Conservation (phyloP, 1,139 yeast species). For the Saccharomycopsis crataegensis region DNA sequence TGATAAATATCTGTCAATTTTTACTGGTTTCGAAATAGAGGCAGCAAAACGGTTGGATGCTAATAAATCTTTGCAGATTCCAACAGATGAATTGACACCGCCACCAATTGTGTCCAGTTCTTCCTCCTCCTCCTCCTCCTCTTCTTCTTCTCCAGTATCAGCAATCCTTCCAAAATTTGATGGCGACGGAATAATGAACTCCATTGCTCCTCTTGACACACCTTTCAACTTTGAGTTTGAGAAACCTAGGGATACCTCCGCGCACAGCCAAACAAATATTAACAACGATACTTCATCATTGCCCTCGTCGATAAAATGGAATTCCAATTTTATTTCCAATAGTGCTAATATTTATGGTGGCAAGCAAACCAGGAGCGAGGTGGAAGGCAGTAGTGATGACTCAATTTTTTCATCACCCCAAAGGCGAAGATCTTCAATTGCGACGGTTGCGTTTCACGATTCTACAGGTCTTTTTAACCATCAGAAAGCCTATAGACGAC, state of each 20-base stretch:
- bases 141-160: too few relatives aligned
- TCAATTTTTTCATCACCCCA: not conserved
- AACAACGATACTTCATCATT: too few relatives aligned
- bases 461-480: too few relatives aligned
- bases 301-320: constrained; percentile 9
- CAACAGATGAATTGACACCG: not conserved
- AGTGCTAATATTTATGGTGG: not conserved
- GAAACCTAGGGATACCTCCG: too few relatives aligned
- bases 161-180: too few relatives aligned
- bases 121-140: not conserved
- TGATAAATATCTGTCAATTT: constrained; percentile 47
- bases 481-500: not conserved
- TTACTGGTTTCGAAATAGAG: constrained; percentile 51
- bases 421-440: constrained; percentile 7
- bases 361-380: too few relatives aligned
- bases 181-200: too few relatives aligned
- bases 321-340: constrained; percentile 8
- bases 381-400: not conserved
- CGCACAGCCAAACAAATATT: too few relatives aligned
- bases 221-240: too few relatives aligned
- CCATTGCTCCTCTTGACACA: too few relatives aligned
- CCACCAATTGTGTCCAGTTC: not conserved
- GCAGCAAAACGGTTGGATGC: constrained; percentile 43
- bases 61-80: not conserved
- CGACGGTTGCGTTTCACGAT: constrained; percentile 11